Evolutionary conservation across 106 monocot species (phyloP), one percentile per base, ranked within the genome.

Genomic region (Acorus gramineus): DNA sequence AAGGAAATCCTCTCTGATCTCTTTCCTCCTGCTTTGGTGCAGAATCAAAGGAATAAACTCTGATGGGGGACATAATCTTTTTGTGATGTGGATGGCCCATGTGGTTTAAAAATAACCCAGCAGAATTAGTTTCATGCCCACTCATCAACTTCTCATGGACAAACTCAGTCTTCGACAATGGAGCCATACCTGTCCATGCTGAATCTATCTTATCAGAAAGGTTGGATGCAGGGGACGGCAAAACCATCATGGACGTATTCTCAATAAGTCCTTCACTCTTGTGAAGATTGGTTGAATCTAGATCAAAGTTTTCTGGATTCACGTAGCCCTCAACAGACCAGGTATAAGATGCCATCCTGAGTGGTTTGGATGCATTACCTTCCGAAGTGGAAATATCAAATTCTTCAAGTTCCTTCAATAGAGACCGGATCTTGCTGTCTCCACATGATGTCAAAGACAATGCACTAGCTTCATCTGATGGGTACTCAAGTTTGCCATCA

Each of bases 181-280:
- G 56, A 14, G 73, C 50, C 9, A 70, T 69, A 65, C 89, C 93
- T 68, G 70, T 83, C 93, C 93, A 94, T 74, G 81, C 84, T 44
- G 69, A 84, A 82, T 94, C 94, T n/a, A 94, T 89, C 66, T 72
- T 84, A 63, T 94, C 86, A 66, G 86, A 86, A 43, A 89, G 68
- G 63, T 61, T 76, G 6, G 82, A 79, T 5, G 46, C 71, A 52
- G 66, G 64, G 54, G 79, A 68, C 47, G 66, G 55, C 47, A 68
- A 11, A 5, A 72, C 56, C 52, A 53, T 71, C 14, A 70, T 28
- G 47, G 56, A 60, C 8, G 28, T 28, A 28, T 53, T 54, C 50
- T 49, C 67, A 47, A 3, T 11, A 64, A 49, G 65, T 56, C 55
- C 66, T 11, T 52, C 66, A 46, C 46, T 59, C 11, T 56, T 42